Evolutionary conservation across 1,284 basidiomycete species (phyloP).

Genomic region (Leccinum insolens): DNA sequence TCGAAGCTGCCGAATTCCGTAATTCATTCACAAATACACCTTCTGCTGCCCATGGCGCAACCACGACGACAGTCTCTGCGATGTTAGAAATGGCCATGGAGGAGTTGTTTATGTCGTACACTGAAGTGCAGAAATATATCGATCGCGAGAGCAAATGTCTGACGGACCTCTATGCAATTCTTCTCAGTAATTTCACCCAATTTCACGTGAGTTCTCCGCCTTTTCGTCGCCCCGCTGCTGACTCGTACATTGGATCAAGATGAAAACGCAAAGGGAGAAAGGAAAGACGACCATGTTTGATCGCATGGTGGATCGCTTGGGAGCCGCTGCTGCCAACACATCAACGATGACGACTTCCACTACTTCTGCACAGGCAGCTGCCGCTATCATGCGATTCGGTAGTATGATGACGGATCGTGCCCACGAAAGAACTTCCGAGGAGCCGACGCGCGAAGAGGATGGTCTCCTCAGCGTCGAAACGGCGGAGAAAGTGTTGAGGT

Average conservation of each 20-base stretch:
- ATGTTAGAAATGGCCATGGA: constrained; percentile 97
- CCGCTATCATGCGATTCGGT: constrained; percentile 80
- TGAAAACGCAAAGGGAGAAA: constrained; percentile 66
- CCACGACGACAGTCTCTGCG: constrained; percentile 62
- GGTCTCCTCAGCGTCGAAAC: constrained; percentile 75
- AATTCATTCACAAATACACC: constrained; percentile 52
- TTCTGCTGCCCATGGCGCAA: constrained; percentile 38
- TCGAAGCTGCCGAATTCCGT: constrained; percentile 62
- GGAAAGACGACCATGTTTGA: constrained; percentile 89
- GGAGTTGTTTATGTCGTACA: constrained; percentile 94
- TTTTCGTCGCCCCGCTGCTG: constrained; percentile 13
- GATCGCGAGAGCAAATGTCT: constrained; percentile 92
- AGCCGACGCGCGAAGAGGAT: constrained; percentile 78
- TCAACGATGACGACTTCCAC: constrained; percentile 59
- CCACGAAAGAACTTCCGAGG: constrained; percentile 62
- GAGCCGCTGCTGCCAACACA: constrained; percentile 72
- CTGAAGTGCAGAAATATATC: constrained; percentile 89
- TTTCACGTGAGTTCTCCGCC: constrained; percentile 75
- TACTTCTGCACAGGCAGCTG: constrained; percentile 79
- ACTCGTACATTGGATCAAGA: constrained; percentile 42
- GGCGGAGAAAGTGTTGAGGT: constrained; percentile 89
- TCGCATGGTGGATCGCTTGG: constrained; percentile 90
- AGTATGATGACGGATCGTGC: constrained; percentile 63
- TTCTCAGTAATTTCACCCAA: constrained; percentile 79
- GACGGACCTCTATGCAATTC: constrained; percentile 78